phyloP scores from a whole-genome alignment of 768 basidiomycete species.

The Clathrus columnatus region DNA sequence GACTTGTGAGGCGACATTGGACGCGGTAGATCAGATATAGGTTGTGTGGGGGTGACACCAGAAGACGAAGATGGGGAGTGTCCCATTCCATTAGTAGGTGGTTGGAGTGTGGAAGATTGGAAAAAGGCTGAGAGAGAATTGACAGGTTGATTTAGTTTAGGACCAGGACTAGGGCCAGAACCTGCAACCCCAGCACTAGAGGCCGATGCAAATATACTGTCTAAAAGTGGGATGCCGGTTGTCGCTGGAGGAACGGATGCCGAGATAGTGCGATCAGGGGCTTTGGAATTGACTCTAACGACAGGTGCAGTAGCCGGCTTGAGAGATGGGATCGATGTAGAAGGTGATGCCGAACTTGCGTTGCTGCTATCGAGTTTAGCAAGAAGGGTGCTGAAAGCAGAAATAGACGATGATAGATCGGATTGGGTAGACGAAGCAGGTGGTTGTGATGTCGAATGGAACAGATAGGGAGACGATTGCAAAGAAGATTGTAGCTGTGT shows the following conservation, averaged over 20 bases:
- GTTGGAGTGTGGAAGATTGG: neutral
- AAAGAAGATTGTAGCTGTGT: too few species aligned
- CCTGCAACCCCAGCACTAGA: neutral
- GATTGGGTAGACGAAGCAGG: neutral
- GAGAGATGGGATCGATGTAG: conserved; percentile 18
- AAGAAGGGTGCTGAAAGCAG: conserved; percentile 42
- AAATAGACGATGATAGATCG: conserved; percentile 22
- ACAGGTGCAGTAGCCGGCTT: conserved; percentile 31
- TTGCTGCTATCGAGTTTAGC: conserved; percentile 25
- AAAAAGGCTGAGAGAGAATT: neutral
- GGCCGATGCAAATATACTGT: conserved; percentile 68
- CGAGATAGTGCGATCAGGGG: conserved; percentile 22
- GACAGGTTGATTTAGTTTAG: too few species aligned
- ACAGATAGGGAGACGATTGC: neutral
- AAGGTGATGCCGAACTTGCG: neutral
- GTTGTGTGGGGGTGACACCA: conserved; percentile 7
- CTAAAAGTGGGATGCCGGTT: conserved; percentile 52
- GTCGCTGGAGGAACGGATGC: conserved; percentile 18
- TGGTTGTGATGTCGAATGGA: neutral
- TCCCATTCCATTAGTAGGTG: neutral
- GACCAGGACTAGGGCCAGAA: conserved; percentile 18
- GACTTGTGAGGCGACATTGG: neutral
- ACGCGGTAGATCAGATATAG: neutral
- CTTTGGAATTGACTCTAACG: conserved; percentile 26
- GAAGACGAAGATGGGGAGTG: neutral